A percentile compares a stretch with the other conserved stretches of the same genome.
Evolutionary conservation across 257 asterid species (phyloP).

Genomic region (Fraxinus pennsylvanica): DNA sequence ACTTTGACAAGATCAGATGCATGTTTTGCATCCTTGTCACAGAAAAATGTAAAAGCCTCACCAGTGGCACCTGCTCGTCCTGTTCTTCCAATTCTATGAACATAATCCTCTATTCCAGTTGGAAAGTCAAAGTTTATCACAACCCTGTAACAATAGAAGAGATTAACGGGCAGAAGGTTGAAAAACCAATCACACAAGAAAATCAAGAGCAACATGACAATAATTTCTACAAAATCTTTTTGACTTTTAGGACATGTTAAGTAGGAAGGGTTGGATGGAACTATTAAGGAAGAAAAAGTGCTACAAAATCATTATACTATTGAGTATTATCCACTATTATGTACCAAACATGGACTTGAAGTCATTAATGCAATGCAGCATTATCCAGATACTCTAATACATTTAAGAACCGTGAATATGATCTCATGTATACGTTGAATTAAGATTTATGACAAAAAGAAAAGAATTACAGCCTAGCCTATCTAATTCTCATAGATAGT

Average conservation of each 20-base stretch:
- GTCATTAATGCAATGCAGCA: too few species aligned
- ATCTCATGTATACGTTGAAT: background rate
- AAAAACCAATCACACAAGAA: background rate
- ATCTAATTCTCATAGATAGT: background rate
- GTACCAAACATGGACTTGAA: background rate
- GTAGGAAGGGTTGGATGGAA: background rate
- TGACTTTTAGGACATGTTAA: background rate
- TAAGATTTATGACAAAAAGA: background rate
- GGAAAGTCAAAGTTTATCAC: conserved; percentile 95
- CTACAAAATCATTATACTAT: background rate
- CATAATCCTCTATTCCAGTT: conserved; percentile 92
- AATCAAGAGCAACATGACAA: background rate
- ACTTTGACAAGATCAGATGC: conserved; percentile 83
- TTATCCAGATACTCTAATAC: background rate
- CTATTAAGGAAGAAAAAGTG: background rate
- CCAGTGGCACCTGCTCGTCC: conserved; percentile 99
- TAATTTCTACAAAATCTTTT: background rate
- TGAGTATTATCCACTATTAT: background rate
- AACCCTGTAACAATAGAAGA: conserved; percentile 51
- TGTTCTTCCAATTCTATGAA: conserved; percentile 98
- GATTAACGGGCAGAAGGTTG: background rate
- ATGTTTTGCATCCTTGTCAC: conserved; percentile 82
- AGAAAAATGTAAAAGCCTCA: conserved; percentile 71
- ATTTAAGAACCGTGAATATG: background rate
- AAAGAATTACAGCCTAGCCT: background rate